These are phyloP conservation scores for Exophiala alcalophila DNA, from an alignment of 2,329 filamentous ascomycete species.

Conservation along the genomic window DNA sequence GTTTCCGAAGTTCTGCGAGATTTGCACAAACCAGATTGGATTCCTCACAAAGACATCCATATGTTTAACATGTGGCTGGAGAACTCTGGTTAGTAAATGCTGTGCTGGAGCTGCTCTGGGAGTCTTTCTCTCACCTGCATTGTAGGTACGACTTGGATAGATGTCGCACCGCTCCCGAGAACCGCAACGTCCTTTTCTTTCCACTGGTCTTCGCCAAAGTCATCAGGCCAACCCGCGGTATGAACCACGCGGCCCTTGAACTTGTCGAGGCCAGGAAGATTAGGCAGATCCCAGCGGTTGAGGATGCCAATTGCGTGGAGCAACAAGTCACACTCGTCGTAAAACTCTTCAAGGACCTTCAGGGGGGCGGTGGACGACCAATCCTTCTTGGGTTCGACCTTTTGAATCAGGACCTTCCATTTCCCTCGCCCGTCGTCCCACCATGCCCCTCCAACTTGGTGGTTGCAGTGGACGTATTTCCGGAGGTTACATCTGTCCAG, in stretches of 20 bases:
- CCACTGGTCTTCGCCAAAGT: slow-evolving; percentile 45
- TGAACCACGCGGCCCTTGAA: slow-evolving; percentile 42
- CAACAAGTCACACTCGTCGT: slow-evolving; percentile 43
- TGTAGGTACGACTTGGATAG: slow-evolving; percentile 45
- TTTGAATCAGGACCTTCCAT: too few relatives aligned
- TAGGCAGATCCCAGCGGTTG: slow-evolving; percentile 40
- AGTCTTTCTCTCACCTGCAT: slow-evolving; percentile 37
- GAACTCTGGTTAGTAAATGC: too few relatives aligned
- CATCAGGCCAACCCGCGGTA: slow-evolving; percentile 44
- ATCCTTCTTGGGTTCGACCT: too few relatives aligned
- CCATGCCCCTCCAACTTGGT: too few relatives aligned
- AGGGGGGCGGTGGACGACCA: too few relatives aligned
- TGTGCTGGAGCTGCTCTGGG: too few relatives aligned
- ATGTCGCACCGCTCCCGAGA: slow-evolving; percentile 43
- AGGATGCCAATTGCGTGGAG: slow-evolving; percentile 43
- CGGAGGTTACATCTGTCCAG: slow-evolving; percentile 47
- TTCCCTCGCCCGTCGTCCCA: too few relatives aligned
- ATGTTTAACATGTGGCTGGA: slow-evolving; percentile 40
- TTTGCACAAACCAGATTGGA: slow-evolving; percentile 35
- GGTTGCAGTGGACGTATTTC: slow-evolving; percentile 53
- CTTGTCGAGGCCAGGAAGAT: slow-evolving; percentile 42
- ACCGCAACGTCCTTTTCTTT: slow-evolving; percentile 43
- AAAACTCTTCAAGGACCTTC: slow-evolving; percentile 42
- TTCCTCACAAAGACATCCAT: slow-evolving; percentile 45
- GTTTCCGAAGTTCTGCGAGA: slow-evolving; percentile 45